phyloP scores from a whole-genome alignment of 2,329 filamentous ascomycete genomes.

The Diaporthe helianthi region DNA sequence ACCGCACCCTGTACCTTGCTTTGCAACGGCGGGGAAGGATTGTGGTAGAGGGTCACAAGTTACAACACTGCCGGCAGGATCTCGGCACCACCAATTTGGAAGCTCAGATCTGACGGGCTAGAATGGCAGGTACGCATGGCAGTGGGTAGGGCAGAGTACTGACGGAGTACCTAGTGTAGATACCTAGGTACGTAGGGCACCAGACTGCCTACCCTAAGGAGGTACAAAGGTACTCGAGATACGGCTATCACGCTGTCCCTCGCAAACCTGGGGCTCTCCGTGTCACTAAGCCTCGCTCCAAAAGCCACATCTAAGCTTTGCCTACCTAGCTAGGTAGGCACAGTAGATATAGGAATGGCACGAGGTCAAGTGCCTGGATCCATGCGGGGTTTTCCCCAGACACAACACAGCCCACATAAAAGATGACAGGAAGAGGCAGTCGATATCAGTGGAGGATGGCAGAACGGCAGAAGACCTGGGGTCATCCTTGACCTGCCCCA shows the following conservation, averaged over 20 bases:
- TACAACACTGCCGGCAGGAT: slow-evolving; percentile 22
- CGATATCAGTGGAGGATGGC: not conserved
- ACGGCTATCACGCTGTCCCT: not conserved
- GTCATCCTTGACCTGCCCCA: slow-evolving; percentile 11
- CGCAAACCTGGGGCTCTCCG: not conserved
- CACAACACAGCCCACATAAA: no score
- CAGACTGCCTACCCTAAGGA: no score
- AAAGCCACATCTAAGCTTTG: not conserved
- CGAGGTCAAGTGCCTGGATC: no score
- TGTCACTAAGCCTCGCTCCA: not conserved
- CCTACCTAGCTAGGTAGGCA: no score
- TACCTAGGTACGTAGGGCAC: not conserved
- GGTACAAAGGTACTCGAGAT: not conserved
- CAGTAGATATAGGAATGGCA: not conserved
- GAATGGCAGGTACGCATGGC: not conserved
- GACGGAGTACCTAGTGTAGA: no score
- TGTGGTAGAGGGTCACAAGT: not conserved
- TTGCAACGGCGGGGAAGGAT: slow-evolving; percentile 13
- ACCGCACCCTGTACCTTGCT: not conserved
- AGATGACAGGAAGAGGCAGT: not conserved
- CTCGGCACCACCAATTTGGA: slow-evolving; percentile 12
- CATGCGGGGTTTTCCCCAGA: no score
- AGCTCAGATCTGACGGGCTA: slow-evolving; percentile 23
- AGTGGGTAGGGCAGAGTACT: not conserved
- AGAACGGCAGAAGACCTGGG: not conserved